Conservation (phyloP, 345 rosid genomes). For the Cardiospermum halicacabum region DNA sequence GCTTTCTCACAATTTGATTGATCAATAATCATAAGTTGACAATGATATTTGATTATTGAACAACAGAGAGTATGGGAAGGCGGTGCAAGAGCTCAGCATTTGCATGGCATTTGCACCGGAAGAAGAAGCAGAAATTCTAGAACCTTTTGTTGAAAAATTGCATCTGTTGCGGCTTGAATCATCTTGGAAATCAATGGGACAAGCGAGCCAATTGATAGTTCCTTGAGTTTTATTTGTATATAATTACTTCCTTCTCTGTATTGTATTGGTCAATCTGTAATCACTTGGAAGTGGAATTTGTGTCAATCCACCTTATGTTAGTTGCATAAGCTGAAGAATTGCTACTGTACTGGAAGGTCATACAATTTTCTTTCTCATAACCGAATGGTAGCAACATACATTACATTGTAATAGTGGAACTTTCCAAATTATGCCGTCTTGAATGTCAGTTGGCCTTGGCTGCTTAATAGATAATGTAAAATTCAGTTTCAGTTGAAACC, state of each 20-base stretch:
- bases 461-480: not conserved
- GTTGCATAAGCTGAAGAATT: too few relatives aligned
- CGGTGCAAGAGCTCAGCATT: conserved; percentile 89
- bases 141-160: conserved; percentile 74
- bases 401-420: not conserved
- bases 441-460: not conserved
- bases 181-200: conserved; percentile 63
- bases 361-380: too few relatives aligned
- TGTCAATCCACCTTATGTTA: not conserved
- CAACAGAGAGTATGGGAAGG: conserved; percentile 67
- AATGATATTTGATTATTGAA: conserved; percentile 4
- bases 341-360: too few relatives aligned
- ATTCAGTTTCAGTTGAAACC: not conserved
- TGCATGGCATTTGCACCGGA: conserved; percentile 84
- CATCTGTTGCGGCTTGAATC: conserved; percentile 70
- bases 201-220: conserved; percentile 49
- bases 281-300: not conserved
- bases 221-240: conserved; percentile 33
- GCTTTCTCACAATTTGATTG: not conserved
- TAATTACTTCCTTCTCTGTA: not conserved
- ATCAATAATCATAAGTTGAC: conserved; percentile 7
- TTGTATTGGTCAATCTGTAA: not conserved
- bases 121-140: conserved; percentile 60
- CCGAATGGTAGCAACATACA: not conserved
- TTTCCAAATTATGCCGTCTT: not conserved